phyloP scores from a whole-genome alignment of 768 basidiomycete genomes.

The Mycena alexandri region DNA sequence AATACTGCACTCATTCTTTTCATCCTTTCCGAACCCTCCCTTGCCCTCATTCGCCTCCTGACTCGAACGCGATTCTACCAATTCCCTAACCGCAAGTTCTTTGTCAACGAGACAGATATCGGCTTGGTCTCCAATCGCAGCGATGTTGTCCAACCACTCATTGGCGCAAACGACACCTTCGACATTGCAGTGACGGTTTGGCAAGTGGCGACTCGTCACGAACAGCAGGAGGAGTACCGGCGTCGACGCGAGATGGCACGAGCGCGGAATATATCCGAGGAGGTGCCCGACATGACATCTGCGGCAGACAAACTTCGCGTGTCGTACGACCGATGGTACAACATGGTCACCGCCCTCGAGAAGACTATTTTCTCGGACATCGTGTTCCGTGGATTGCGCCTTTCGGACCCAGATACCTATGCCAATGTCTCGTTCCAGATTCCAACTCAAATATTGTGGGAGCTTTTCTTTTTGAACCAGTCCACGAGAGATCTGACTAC shows the following conservation, averaged over 20 bases:
- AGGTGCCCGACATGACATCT: neutral
- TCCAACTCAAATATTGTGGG: constrained; percentile 49
- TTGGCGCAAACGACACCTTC: constrained; percentile 34
- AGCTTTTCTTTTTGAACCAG: too few relatives aligned
- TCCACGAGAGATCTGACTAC: too few relatives aligned
- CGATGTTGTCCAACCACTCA: constrained; percentile 37
- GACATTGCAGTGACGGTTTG: constrained; percentile 39
- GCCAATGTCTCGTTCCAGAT: constrained; percentile 44
- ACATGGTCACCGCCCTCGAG: neutral
- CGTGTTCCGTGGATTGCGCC: constrained; percentile 44
- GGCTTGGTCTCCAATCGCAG: constrained; percentile 1
- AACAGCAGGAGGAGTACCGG: constrained; percentile 13
- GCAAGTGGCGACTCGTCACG: constrained; percentile 14
- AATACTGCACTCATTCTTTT: neutral
- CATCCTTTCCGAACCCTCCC: neutral
- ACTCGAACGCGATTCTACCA: neutral
- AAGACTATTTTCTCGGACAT: constrained; percentile 44
- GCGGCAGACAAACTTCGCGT: neutral
- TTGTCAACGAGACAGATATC: constrained; percentile 11
- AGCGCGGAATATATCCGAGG: neutral
- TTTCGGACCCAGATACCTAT: constrained; percentile 43
- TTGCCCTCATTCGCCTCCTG: neutral
- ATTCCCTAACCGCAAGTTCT: neutral
- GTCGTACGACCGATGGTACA: neutral
- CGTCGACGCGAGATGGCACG: neutral